A percentile compares a stretch with the other conserved stretches of the same genome.
phyloP scores from a whole-genome alignment of 805 yeast genomes.

The Jamesozyma jinghongensis region DNA sequence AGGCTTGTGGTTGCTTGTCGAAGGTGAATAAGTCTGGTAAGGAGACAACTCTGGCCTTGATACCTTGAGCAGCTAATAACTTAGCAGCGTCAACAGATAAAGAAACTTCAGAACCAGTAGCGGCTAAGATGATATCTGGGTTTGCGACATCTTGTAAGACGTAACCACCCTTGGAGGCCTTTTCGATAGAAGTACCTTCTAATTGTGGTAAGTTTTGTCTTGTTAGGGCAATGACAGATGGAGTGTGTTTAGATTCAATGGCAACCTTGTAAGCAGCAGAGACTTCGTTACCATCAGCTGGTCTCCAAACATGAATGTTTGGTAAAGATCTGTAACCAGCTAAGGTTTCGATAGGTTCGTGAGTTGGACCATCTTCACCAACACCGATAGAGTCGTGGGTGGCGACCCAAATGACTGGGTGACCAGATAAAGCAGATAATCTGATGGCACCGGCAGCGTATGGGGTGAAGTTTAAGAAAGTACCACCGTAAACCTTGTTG shows the following conservation, averaged over 20 bases:
- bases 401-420: constrained; percentile 79
- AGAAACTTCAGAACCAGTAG: constrained; percentile 91
- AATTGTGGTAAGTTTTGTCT: constrained; percentile 91
- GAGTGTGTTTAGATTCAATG: constrained; percentile 51
- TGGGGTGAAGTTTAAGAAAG: constrained; percentile 88
- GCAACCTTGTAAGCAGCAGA: constrained; percentile 74
- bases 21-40: constrained; percentile 89
- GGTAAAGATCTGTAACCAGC: constrained; percentile 83
- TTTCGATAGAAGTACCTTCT: constrained; percentile 84
- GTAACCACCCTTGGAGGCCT: constrained; percentile 94
- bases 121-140: constrained; percentile 66
- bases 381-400: constrained; percentile 86
- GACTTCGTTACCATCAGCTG: constrained; percentile 85
- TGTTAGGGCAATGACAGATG: constrained; percentile 66
- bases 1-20: constrained; percentile 72
- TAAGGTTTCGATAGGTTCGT: constrained; percentile 83
- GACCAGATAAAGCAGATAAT: constrained; percentile 74
- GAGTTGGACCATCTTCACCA: constrained; percentile 93
- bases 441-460: constrained; percentile 84
- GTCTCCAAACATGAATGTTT: constrained; percentile 81
- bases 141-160: constrained; percentile 47
- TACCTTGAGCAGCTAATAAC: constrained; percentile 41
- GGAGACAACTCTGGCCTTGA: constrained; percentile 77
- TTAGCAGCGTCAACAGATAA: constrained; percentile 77
- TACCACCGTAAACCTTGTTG: constrained; percentile 89